These are phyloP conservation scores for Rhizopus sp. DNA, from an alignment of 371 early-diverging fungal species.

Conservation along the genomic window DNA sequence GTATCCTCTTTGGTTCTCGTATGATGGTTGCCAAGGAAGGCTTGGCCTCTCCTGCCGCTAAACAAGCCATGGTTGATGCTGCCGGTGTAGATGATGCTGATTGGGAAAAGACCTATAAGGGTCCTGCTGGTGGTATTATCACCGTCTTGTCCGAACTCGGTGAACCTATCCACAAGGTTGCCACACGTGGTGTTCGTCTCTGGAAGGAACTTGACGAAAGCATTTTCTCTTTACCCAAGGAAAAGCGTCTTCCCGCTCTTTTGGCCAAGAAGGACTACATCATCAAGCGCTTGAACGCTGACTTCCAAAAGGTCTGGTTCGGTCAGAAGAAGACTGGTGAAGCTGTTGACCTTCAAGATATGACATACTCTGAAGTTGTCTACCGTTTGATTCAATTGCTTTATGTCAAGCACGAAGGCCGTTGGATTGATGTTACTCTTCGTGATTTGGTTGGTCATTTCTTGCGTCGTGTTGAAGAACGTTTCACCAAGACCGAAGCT, in stretches of 20 bases:
- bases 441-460: conserved; percentile 89
- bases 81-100: conserved; percentile 86
- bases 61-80: conserved; percentile 90
- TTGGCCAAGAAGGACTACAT: conserved; percentile 90
- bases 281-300: conserved; percentile 88
- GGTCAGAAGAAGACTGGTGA: conserved; percentile 82
- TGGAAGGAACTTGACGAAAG: conserved; percentile 97
- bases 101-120: conserved; percentile 95
- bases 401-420: conserved; percentile 75
- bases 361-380: conserved; percentile 93
- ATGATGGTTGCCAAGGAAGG: conserved; percentile 96
- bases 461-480: conserved; percentile 88
- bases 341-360: conserved; percentile 81
- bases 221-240: conserved; percentile 86
- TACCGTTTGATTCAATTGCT: conserved; percentile 83
- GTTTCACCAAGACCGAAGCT: conserved; percentile 69
- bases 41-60: conserved; percentile 80
- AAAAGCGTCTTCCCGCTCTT: conserved; percentile 83
- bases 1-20: conserved; percentile 91
- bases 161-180: conserved; percentile 97
- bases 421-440: conserved; percentile 89
- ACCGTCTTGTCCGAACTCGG: conserved; percentile 95
- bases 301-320: conserved; percentile 96
- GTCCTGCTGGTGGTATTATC: conserved; percentile 88
- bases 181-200: conserved; percentile 90